Base-by-base conservation (phyloP, 2,329 filamentous ascomycete species). In the Penicillium olsonii region DNA sequence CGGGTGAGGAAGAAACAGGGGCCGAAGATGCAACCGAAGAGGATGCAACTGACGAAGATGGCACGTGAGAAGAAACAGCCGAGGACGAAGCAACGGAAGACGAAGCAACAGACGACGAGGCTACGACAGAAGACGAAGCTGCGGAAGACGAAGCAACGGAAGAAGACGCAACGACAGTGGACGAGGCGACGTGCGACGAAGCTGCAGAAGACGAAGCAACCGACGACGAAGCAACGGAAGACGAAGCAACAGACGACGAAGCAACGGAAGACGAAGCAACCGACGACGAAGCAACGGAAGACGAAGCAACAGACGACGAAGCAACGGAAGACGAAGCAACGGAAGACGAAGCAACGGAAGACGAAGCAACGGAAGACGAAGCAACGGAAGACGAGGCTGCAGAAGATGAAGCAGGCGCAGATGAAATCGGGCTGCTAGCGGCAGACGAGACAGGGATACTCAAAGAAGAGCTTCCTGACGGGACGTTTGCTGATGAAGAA, bases 61-160 rank as follows among this genome's bases (percentile, higher is more conserved):
- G 10, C 15, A 18, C 33, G 19, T 12, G 19, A 37, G 35, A 37
- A 11, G 27, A 11, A 14, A 31, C 27, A 20, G 19, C 12, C 4
- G 35, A 20, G 11, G 37, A 27, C 9, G 46, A 29, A 14, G 27
- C 38, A 20, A 26, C 19, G 33, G 40, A 7, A 8, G 41, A 11
- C n/a, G 40, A 20, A 7, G 41, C 44, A 24, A 18, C 5, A 1
- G 41, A 43, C 3, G 42, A 44, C 9, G 42, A 44, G 3, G 24
- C 18, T 2, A 14, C 14, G 27, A 12, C 12, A 2, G n/a, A 19
- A 14, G 42, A 44, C 0, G 42, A 37, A 24, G 24, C 10, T 4
- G 10, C 20, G 5, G 19, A 29, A n/a, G 26, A 50, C 10, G 56
- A 48, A 17, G 49, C 24, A 17, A 39, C 48, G 17, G 33, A 35